Conservation (phyloP, 768 basidiomycete species). For the Lactifluus echinatus region DNA sequence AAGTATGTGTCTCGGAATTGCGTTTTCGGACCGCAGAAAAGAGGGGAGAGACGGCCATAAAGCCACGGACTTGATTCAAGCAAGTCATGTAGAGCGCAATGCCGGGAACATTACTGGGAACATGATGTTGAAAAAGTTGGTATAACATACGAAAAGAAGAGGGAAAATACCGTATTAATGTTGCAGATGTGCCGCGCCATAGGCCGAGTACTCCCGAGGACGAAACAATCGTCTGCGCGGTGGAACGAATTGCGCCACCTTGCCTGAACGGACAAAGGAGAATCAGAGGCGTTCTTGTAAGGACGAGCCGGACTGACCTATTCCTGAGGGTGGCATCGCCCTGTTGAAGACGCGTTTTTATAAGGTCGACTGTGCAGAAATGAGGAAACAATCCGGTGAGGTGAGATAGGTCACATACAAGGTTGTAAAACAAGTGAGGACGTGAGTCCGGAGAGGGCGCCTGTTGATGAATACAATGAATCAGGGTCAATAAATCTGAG, state of each 20-base stretch:
- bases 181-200: constrained; percentile 85
- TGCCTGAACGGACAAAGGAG: constrained; percentile 24
- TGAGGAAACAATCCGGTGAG: neutral
- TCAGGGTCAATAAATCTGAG: neutral
- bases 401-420: constrained; percentile 36
- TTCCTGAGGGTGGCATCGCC: constrained; percentile 41
- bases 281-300: neutral
- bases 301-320: constrained; percentile 29
- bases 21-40: constrained; percentile 38
- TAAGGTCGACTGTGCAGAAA: constrained; percentile 56
- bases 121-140: neutral
- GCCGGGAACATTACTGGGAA: constrained; percentile 80
- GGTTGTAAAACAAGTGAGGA: constrained; percentile 72
- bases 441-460: constrained; percentile 70
- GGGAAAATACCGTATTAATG: constrained; percentile 50
- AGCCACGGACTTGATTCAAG: constrained; percentile 69
- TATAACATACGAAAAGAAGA: neutral
- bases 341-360: constrained; percentile 91
- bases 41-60: constrained; percentile 64
- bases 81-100: constrained; percentile 88
- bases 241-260: constrained; percentile 38
- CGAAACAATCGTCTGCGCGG: constrained; percentile 48
- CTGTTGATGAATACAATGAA: no score
- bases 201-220: constrained; percentile 61
- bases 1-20: constrained; percentile 27